These are phyloP conservation scores for Cutaneotrichosporon sp. DNA, from an alignment of 1,284 basidiomycete species.

Conservation along the genomic window DNA sequence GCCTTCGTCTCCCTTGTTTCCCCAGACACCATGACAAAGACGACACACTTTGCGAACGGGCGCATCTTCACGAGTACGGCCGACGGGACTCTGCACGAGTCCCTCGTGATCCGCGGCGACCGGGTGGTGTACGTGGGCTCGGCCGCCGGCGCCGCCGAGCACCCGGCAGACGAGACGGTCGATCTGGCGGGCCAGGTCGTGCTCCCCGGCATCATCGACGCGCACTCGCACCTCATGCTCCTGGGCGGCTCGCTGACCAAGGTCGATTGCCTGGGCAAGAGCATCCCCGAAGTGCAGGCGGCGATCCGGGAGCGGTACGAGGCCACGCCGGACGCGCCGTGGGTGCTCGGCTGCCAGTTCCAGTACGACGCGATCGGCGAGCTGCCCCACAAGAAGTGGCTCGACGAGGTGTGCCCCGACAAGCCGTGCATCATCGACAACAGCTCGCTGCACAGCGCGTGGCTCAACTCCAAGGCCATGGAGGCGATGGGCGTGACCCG, in stretches of 20 bases:
- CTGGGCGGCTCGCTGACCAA: conserved; percentile 30
- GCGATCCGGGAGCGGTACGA: conserved; percentile 15
- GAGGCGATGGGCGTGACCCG: conserved; percentile 28
- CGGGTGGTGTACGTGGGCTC: conserved; percentile 27
- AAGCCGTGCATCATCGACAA: conserved; percentile 40
- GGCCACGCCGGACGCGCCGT: conserved; percentile 14
- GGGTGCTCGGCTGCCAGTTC: conserved; percentile 31
- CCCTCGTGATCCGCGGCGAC: conserved; percentile 28
- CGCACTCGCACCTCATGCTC: conserved; percentile 38
- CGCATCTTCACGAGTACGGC: conserved; percentile 33
- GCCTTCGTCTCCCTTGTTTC: not conserved
- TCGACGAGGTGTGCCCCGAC: conserved; percentile 34
- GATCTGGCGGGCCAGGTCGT: conserved; percentile 32
- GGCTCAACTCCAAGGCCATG: conserved; percentile 37
- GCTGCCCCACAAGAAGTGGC: conserved; percentile 24
- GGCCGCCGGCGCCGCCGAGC: not conserved
- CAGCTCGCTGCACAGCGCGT: conserved; percentile 32
- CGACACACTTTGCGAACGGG: conserved; percentile 29
- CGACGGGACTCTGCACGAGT: conserved; percentile 26
- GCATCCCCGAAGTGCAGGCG: conserved; percentile 24
- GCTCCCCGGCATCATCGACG: conserved; percentile 40
- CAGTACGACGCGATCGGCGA: conserved; percentile 31
- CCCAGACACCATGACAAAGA: not conserved
- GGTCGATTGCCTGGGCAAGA: conserved; percentile 25
- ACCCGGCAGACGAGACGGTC: not conserved